Evolutionary conservation across 2,329 filamentous ascomycete genomes (phyloP), one percentile per base, ranked within the genome.

Genomic region (Colletotrichum coccodes): DNA sequence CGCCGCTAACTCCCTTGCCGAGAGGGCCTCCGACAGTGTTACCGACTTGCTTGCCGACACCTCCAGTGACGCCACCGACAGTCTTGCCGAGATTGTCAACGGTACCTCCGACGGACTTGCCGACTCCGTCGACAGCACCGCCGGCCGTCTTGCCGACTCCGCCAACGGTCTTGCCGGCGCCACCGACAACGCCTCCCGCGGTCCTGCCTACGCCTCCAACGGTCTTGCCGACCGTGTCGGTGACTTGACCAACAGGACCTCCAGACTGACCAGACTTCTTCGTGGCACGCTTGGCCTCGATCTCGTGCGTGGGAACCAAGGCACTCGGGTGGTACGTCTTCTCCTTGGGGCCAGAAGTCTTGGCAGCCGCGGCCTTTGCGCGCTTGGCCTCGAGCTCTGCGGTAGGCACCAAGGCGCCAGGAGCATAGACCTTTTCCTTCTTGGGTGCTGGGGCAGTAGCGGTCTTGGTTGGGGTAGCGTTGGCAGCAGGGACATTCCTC

Each of bases 241-340:
- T 50, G 11, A 68, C 52, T 3, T 53, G 58, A 3, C 59, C 58
- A 11, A 58, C 63, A 3, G 53, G 44, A 11, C 61, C 57, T 11
- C 62, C 62, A n/a, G 53, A 21, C 21, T 56, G 47, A 1, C 47
- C 63, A 2, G 54, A 38, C 60, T 60, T 65, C 21, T 34, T 32
- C 2, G 46, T 18, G 12, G 59, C 47, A 28, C 59, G 59, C 26
- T 38, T 53, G 36, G 54, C 49, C 34, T 69, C 66, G 50, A 69
- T 26, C 16, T 69, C 61, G 6, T 65, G 47, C 21, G 66, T 69
- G 6, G 66, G 56, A 2, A 56, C 23, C 18, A 65, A 3, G 0
- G 66, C 66, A 12, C 52, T 69, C 7, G 66, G 61, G 47, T 69
- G 66, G 21, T 69, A 69, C 0, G 28, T 47, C 53, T 68, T 69